Evolutionary conservation across 108 stramenopile genomes (phyloP), one percentile per base, ranked within the genome.

Genomic region (Phaeodactylum tricornutum): DNA sequence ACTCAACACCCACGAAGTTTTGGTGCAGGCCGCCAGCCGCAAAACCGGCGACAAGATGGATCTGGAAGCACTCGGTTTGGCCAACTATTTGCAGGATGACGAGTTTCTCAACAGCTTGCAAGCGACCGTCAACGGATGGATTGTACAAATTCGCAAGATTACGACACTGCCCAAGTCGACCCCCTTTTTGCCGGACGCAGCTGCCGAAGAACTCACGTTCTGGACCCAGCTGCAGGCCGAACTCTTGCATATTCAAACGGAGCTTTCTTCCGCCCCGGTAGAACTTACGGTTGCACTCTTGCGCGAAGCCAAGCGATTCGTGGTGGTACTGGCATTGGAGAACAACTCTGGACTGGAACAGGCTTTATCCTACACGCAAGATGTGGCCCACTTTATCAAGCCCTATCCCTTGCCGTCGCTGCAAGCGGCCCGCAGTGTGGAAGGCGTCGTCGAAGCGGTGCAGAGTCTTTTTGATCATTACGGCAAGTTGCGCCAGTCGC

Each of bases 261-360:
- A 84, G 45, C 51, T 89, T 35, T 16, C 58, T 4, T 64, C 63
- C 38, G 85, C 90, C 1, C 58, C 49, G 4, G 78, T 82, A 5
- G 43, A 56, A 28, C 50, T 83, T 0, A 92, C 90, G 4, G 28
- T 84, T 17, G 62, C 75, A 1, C 54, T 96, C 41, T 64, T 96
- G 31, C 84, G 92, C 47, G 77, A 79, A 32, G 53, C 53, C 21
- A 83, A 83, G 57, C 76, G 90, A 11, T 92, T 94, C 53, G 74
- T 94, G 1, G 89, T 93, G n/a, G 89, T 90, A 0, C 74, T 88
- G 22, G 89, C 91, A 12, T 59, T 96, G 33, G 87, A 96, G 55
- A 85, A 84, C 33, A 84, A 90, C 62, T 92, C 90, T 11, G 87
- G 89, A 3, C 50, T 96, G 43, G 83, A 80, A 32, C 66, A 60